Percentiles rank a stretch among this genome's conserved stretches.
phyloP scores from a whole-genome alignment of 208 protist genomes.

The Leishmania tarentolae region DNA sequence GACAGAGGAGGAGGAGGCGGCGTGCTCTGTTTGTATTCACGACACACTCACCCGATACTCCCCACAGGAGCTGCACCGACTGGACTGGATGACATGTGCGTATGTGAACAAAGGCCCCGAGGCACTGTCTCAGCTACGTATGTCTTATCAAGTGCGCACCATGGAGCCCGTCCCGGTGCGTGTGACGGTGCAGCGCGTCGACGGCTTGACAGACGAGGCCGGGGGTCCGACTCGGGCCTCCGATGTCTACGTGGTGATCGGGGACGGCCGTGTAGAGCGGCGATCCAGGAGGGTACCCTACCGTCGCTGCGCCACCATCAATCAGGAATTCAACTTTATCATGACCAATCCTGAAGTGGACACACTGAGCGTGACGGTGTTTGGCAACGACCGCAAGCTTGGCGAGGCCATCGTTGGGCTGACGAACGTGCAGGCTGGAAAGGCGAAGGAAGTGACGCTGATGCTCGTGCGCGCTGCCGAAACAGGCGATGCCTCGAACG shows the following conservation, averaged over 20 bases:
- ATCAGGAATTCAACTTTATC: conserved; percentile 51
- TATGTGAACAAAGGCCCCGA: conserved; percentile 21
- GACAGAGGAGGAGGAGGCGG: conserved; percentile 50
- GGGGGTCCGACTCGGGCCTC: conserved; percentile 42
- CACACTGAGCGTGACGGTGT: conserved; percentile 55
- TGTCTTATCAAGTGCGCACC: conserved; percentile 15
- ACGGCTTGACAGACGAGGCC: conserved; percentile 48
- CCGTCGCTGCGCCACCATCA: conserved; percentile 53
- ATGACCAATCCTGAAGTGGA: conserved; percentile 40
- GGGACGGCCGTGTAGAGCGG: conserved; percentile 35
- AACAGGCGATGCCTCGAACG: conserved; percentile 63
- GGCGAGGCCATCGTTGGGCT: conserved; percentile 66
- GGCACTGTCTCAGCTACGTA: conserved; percentile 22
- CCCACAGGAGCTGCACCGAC: conserved; percentile 73
- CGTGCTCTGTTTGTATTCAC: conserved; percentile 60
- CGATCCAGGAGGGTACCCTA: conserved; percentile 41
- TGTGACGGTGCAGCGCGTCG: conserved; percentile 51
- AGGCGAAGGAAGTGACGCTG: conserved; percentile 54
- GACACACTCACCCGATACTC: conserved; percentile 56
- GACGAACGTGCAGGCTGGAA: conserved; percentile 51
- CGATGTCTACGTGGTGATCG: conserved; percentile 56
- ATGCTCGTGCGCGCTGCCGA: conserved; percentile 72
- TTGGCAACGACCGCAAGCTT: conserved; percentile 48
- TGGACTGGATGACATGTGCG: conserved; percentile 65
- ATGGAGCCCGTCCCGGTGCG: conserved; percentile 42